These are phyloP conservation scores for Candida buenavistaensis DNA, from an alignment of 1,139 yeast genomes.

Conservation along the genomic window DNA sequence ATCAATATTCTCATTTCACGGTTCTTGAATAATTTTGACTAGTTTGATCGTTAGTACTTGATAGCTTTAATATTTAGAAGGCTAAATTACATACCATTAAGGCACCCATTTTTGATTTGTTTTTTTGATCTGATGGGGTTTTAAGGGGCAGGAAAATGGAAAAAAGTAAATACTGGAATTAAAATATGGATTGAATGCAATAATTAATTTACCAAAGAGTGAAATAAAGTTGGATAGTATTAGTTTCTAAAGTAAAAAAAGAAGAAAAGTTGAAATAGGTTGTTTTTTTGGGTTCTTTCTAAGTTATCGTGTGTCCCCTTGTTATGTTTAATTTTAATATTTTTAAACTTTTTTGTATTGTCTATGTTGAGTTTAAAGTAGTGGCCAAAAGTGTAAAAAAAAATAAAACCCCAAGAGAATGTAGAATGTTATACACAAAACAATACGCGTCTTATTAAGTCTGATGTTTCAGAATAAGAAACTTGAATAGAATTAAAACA, in stretches of 20 bases:
- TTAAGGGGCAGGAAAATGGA: background rate
- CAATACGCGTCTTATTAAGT: background rate
- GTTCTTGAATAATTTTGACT: constrained; percentile 59
- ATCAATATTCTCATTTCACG: constrained; percentile 72
- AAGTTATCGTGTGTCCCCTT: too few relatives aligned
- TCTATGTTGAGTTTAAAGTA: too few relatives aligned
- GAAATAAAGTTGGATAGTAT: background rate
- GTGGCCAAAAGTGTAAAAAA: too few relatives aligned
- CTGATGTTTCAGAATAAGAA: background rate
- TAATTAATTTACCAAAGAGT: background rate
- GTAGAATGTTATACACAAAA: background rate
- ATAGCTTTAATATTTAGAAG: background rate
- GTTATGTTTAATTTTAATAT: too few relatives aligned
- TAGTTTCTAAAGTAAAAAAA: too few relatives aligned
- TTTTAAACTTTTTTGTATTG: too few relatives aligned
- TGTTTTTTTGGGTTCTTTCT: background rate
- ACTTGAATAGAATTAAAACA: background rate
- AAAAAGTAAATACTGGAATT: background rate
- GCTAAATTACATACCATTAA: constrained; percentile 11
- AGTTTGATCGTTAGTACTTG: background rate
- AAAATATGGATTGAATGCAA: background rate
- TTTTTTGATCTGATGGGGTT: background rate
- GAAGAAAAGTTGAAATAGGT: constrained; percentile 1
- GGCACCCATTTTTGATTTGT: constrained; percentile 9
- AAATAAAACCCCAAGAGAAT: too few relatives aligned